phyloP scores from a whole-genome alignment of 306 rosid species.

The Ziziphus jujuba region DNA sequence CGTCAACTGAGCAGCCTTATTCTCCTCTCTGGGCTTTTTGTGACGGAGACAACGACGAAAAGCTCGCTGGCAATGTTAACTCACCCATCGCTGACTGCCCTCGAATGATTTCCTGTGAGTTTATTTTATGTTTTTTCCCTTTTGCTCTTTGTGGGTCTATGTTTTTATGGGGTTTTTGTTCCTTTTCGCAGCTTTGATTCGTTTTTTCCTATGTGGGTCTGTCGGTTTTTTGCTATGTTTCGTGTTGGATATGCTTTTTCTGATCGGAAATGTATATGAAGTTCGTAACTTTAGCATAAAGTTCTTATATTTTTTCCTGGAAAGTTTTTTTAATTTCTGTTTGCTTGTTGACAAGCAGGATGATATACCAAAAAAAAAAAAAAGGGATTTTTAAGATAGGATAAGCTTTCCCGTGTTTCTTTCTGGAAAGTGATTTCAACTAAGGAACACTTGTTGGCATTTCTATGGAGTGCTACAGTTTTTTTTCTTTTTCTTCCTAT shows the following conservation, averaged over 20 bases:
- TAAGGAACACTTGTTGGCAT: background rate
- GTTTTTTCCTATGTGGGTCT: background rate
- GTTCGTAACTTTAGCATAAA: background rate
- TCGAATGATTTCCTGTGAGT: slow-evolving; percentile 55
- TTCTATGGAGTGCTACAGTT: too few species aligned
- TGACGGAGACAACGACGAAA: slow-evolving; percentile 43
- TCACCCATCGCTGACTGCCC: slow-evolving; percentile 45
- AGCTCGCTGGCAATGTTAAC: slow-evolving; percentile 19
- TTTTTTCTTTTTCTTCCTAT: too few species aligned
- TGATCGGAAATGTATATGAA: background rate
- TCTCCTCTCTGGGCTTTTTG: slow-evolving; percentile 73
- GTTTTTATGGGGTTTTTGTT: background rate
- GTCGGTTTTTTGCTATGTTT: background rate
- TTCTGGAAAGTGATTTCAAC: background rate
- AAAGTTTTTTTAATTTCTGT: background rate
- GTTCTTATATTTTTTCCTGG: background rate
- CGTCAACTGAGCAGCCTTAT: slow-evolving; percentile 51
- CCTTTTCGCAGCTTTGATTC: background rate
- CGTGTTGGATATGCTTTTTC: slow-evolving; percentile 5
- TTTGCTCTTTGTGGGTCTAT: background rate
- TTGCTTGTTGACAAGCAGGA: background rate
- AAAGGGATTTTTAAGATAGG: too few species aligned
- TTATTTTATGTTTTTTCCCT: slow-evolving; percentile 4
- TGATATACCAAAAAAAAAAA: background rate
- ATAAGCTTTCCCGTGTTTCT: background rate